phyloP scores from a whole-genome alignment of 768 basidiomycete species.

The Suillus discolor region DNA sequence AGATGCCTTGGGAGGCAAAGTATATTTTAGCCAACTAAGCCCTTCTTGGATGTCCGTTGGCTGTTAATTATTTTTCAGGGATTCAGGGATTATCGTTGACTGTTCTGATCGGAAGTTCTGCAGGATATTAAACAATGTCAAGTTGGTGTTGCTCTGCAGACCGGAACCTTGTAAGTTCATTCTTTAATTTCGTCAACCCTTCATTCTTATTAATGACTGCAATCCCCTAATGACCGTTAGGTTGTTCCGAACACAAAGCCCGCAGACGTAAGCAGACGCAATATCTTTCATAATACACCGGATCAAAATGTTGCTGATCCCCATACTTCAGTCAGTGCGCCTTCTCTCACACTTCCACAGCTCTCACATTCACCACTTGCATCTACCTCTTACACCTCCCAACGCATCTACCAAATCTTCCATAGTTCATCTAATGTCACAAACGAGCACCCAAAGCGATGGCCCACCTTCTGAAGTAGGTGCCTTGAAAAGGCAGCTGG shows the following conservation, averaged over 20 bases:
- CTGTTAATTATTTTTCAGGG: background rate
- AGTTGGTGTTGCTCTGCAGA: background rate
- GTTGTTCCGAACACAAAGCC: background rate
- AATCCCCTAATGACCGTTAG: background rate
- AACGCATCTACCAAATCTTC: background rate
- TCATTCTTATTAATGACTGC: background rate
- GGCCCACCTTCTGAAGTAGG: background rate
- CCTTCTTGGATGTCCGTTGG: too few relatives aligned
- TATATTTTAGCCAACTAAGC: too few relatives aligned
- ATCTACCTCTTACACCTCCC: background rate
- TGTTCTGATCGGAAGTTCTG: background rate
- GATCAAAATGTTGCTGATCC: background rate
- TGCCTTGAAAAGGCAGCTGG: slow-evolving; percentile 11
- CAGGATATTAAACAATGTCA: background rate
- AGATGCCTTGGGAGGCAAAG: too few relatives aligned
- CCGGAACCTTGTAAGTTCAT: background rate
- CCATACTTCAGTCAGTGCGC: background rate
- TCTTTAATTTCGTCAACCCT: background rate
- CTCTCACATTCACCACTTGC: background rate
- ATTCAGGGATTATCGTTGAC: background rate
- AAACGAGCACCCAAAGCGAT: background rate
- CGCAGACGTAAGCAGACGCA: background rate
- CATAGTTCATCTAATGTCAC: background rate
- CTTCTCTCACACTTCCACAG: background rate
- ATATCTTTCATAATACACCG: background rate